These are phyloP conservation scores for Aspergillaceae sp. DNA, from an alignment of 2,329 filamentous ascomycete genomes.

Conservation along the genomic window DNA sequence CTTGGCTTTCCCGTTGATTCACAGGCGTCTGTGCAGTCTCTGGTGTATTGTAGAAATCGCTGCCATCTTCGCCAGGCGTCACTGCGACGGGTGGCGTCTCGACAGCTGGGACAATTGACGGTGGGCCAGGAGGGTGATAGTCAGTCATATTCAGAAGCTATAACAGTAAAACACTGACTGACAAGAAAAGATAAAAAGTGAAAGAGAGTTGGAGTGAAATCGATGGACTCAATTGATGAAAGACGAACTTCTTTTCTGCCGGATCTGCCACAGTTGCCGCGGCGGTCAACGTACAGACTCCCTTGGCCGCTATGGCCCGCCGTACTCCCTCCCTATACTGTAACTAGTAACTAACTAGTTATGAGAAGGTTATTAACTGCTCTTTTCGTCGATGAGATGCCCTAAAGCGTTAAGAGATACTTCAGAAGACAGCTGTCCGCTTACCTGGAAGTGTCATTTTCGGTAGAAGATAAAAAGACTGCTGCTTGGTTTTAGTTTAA, in stretches of 20 bases:
- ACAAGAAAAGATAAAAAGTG: conserved; percentile 1
- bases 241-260: conserved; percentile 17
- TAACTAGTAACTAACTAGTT: no score
- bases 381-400: no score
- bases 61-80: conserved; percentile 29
- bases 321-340: no score
- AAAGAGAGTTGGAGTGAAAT: conserved; percentile 5
- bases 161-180: not conserved
- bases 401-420: no score
- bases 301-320: not conserved
- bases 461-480: no score
- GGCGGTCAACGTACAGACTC: conserved; percentile 17
- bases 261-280: conserved; percentile 20
- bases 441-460: no score
- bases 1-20: conserved; percentile 4
- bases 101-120: conserved; percentile 7
- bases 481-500: no score
- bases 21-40: conserved; percentile 22
- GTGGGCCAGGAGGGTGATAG: conserved; percentile 6
- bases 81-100: conserved; percentile 20
- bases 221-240: not conserved
- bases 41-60: conserved; percentile 37
- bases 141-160: conserved; percentile 17
- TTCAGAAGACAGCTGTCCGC: no score
- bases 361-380: no score